These are phyloP conservation scores for Ambrosiella beaveri DNA, from an alignment of 2,329 filamentous ascomycete genomes.

Conservation along the genomic window DNA sequence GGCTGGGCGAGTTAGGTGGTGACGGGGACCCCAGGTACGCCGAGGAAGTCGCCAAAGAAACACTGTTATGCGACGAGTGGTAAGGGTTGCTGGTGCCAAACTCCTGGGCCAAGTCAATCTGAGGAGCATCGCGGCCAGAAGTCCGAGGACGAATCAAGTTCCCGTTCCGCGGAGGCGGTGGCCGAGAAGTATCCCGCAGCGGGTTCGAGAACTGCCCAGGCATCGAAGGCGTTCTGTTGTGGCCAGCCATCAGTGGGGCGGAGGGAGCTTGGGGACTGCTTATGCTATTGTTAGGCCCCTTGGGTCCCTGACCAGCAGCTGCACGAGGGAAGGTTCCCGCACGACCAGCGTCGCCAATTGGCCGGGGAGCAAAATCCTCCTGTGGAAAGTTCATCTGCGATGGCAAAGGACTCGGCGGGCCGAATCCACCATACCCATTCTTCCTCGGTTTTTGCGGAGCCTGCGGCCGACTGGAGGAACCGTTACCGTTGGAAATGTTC, in stretches of 20 bases:
- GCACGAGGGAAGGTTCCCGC: conserved; percentile 37
- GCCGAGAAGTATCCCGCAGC: conserved; percentile 28
- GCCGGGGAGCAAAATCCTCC: conserved; percentile 22
- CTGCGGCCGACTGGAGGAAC: conserved; percentile 15
- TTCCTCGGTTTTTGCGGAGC: conserved; percentile 22
- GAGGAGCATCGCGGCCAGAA: conserved; percentile 22
- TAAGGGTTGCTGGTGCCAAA: conserved; percentile 47
- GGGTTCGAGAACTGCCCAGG: conserved; percentile 18
- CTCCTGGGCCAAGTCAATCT: conserved; percentile 40
- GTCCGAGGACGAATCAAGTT: conserved; percentile 28
- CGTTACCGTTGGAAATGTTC: conserved; percentile 18
- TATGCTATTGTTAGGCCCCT: neutral
- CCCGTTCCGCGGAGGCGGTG: conserved; percentile 33
- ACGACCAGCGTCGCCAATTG: conserved; percentile 24
- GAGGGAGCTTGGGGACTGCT: neutral
- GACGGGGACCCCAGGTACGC: conserved; percentile 22
- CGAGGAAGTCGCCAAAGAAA: conserved; percentile 10
- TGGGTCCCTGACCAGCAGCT: conserved; percentile 16
- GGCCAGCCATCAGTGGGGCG: neutral
- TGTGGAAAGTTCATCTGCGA: conserved; percentile 7
- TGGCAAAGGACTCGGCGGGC: conserved; percentile 25
- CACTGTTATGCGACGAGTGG: conserved; percentile 27
- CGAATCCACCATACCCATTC: conserved; percentile 42
- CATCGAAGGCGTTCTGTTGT: conserved; percentile 9
- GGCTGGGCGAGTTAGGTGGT: conserved; percentile 1